Conservation (phyloP, 305 asterid species). For the Solanum chacoense region DNA sequence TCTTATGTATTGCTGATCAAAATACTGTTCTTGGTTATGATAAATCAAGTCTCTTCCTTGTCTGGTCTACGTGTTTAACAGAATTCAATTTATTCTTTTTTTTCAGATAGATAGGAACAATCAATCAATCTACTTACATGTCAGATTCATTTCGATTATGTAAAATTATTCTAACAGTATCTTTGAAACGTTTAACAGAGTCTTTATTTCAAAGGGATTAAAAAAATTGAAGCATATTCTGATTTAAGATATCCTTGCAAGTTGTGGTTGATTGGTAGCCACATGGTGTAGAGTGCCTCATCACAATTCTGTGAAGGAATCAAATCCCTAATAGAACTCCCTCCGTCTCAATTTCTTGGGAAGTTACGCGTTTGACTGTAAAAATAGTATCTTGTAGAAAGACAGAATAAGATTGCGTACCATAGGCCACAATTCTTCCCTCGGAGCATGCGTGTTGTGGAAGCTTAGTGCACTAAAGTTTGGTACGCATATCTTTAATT, state of each 20-base stretch:
- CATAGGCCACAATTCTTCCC: not conserved
- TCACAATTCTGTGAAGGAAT: not conserved
- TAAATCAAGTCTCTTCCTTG: not conserved
- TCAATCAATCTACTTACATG: not conserved
- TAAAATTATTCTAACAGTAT: not conserved
- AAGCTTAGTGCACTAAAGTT: not conserved
- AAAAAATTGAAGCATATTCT: not conserved
- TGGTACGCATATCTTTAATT: not conserved
- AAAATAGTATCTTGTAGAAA: not conserved
- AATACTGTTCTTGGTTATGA: not conserved
- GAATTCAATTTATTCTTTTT: not conserved
- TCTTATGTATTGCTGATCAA: not conserved
- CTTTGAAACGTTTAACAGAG: not conserved
- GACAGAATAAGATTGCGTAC: no score
- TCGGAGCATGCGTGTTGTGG: not conserved
- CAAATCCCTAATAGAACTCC: not conserved
- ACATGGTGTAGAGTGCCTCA: not conserved
- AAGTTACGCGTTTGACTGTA: accelerated
- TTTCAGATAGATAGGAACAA: not conserved
- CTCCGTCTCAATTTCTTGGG: not conserved
- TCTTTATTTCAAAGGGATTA: not conserved
- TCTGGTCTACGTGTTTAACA: not conserved
- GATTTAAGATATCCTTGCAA: not conserved
- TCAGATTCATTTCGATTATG: not conserved
- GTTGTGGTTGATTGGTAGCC: not conserved